Conservation (phyloP, 176 grass and related monocot species). For the Panicum miliaceum region DNA sequence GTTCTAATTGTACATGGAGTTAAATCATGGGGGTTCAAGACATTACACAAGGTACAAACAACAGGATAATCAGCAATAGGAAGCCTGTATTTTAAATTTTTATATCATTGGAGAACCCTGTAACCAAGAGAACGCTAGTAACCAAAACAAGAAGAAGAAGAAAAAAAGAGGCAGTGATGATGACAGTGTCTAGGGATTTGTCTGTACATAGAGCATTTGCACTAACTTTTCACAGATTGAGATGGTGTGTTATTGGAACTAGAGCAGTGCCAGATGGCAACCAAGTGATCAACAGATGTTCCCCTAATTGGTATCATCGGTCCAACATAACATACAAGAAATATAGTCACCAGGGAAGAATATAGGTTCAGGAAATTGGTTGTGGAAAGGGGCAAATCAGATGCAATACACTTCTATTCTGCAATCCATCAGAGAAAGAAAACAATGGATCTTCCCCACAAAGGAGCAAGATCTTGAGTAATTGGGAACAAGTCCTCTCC, state of each 20-base stretch:
- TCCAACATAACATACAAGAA: constrained; percentile 19
- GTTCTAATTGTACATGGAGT: no score
- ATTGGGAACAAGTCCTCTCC: not conserved
- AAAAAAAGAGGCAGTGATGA: not conserved
- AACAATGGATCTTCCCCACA: not conserved
- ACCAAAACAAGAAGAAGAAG: not conserved
- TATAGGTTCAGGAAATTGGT: not conserved
- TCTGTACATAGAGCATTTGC: not conserved
- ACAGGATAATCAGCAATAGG: no score
- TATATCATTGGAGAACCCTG: not conserved
- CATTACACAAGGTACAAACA: no score
- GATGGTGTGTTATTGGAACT: not conserved
- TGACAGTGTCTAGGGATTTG: not conserved
- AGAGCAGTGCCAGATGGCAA: not conserved
- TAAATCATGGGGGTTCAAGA: no score
- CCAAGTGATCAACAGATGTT: not conserved
- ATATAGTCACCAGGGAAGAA: not conserved
- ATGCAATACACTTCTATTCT: not conserved
- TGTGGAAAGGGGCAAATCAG: constrained; percentile 14
- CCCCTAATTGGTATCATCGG: not conserved
- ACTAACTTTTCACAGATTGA: not conserved
- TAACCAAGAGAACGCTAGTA: not conserved
- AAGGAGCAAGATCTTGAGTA: not conserved
- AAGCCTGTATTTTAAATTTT: not conserved
- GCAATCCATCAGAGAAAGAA: not conserved